A percentile compares a stretch with the other conserved stretches of the same genome.
Conservation (phyloP, 2,329 filamentous ascomycete species). For the Aureobasidium sp. region DNA sequence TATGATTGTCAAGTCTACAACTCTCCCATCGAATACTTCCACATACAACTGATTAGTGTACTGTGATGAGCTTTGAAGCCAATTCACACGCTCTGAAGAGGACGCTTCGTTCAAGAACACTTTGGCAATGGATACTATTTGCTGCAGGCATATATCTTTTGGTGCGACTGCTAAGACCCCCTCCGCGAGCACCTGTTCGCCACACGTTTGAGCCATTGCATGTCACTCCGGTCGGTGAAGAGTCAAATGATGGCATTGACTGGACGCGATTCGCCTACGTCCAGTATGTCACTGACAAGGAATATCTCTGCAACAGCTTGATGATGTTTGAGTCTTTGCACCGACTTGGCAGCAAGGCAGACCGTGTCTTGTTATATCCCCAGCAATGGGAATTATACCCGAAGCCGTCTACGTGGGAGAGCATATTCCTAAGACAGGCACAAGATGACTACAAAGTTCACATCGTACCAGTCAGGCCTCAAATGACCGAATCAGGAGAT, state of each 20-base stretch:
- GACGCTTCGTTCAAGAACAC: not conserved
- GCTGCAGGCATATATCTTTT: conserved; percentile 1
- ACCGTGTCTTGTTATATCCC: conserved; percentile 36
- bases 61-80: not conserved
- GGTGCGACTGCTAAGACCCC: not conserved
- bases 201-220: conserved; percentile 4
- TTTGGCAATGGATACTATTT: conserved; percentile 10
- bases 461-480: conserved; percentile 35
- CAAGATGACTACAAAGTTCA: conserved; percentile 39
- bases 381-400: conserved; percentile 20
- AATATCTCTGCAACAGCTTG: conserved; percentile 35
- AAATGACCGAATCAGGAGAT: conserved; percentile 22
- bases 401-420: conserved; percentile 7
- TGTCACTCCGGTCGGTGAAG: not conserved
- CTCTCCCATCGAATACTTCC: not conserved
- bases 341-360: conserved; percentile 31
- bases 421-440: conserved; percentile 41
- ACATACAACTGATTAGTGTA: no score
- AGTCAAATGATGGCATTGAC: conserved; percentile 16
- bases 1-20: not conserved
- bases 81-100: not conserved
- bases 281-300: conserved; percentile 34
- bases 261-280: conserved; percentile 35
- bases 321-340: conserved; percentile 35
- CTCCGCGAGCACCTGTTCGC: not conserved